Evolutionary conservation across 345 rosid genomes (phyloP).

Genomic region (Syzygium aromaticum): DNA sequence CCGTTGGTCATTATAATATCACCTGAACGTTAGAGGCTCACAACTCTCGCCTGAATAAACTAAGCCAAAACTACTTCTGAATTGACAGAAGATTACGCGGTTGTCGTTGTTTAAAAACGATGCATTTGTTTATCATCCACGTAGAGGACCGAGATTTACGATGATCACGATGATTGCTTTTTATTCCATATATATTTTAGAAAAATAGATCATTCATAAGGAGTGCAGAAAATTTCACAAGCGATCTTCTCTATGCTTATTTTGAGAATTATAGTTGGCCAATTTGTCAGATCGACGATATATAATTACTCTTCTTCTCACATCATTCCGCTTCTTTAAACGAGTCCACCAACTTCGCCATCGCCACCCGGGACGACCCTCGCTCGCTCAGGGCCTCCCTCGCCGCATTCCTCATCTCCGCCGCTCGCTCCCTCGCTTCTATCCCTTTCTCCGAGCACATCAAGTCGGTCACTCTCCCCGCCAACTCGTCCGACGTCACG

Average conservation of each 20-base stretch:
- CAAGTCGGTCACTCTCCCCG: background rate
- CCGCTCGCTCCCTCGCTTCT: background rate
- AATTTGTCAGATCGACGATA: background rate
- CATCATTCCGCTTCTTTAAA: background rate
- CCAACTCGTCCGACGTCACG: conserved; percentile 4
- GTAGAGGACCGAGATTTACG: background rate
- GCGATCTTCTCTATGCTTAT: background rate
- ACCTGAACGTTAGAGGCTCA: too few relatives aligned
- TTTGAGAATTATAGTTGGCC: background rate
- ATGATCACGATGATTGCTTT: background rate
- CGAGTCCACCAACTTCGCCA: background rate
- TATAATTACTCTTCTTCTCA: background rate
- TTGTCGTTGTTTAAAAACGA: background rate
- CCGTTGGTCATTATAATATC: too few relatives aligned
- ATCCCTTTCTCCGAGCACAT: background rate
- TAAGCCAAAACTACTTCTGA: too few relatives aligned
- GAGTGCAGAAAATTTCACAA: background rate
- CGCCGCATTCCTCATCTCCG: background rate
- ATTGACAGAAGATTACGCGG: too few relatives aligned
- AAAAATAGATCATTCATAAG: background rate
- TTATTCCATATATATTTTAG: background rate
- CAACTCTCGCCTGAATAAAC: too few relatives aligned
- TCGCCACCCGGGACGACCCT: background rate
- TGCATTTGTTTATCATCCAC: background rate
- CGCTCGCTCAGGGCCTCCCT: background rate